These are phyloP conservation scores for Penstemon newberryi DNA, from an alignment of 257 asterid genomes.

Conservation along the genomic window DNA sequence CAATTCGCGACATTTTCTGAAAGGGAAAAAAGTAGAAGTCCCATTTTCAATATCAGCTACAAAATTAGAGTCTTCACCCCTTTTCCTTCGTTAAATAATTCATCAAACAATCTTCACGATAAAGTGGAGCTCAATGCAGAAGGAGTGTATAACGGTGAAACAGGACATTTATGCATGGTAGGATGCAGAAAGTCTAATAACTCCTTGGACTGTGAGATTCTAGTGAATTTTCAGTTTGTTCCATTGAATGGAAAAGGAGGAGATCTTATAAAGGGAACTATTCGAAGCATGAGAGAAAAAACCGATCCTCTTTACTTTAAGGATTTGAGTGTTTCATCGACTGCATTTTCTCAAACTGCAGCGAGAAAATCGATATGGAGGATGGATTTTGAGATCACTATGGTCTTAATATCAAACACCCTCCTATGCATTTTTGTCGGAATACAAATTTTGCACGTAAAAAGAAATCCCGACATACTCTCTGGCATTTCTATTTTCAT, in stretches of 20 bases:
- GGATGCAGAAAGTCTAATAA: conserved; percentile 51
- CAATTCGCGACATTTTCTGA: not conserved
- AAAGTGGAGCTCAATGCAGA: conserved; percentile 48
- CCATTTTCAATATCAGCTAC: conserved; percentile 52
- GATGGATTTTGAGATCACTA: conserved; percentile 66
- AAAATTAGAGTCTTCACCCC: conserved; percentile 28
- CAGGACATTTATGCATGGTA: conserved; percentile 66
- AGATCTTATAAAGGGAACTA: conserved; percentile 37
- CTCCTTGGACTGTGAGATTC: conserved; percentile 54
- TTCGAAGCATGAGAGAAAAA: conserved; percentile 46
- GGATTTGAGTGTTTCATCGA: conserved; percentile 35
- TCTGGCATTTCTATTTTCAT: conserved; percentile 49
- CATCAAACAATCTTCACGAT: conserved; percentile 9
- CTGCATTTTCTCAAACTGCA: conserved; percentile 17
- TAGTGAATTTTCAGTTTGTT: conserved; percentile 43
- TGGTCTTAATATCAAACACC: conserved; percentile 61
- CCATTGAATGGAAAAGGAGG: conserved; percentile 27
- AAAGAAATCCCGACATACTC: conserved; percentile 43
- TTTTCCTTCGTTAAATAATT: conserved; percentile 20
- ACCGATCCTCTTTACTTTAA: conserved; percentile 49
- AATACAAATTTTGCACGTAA: conserved; percentile 55
- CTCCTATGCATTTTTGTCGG: conserved; percentile 47
- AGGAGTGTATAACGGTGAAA: conserved; percentile 51
- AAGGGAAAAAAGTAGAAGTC: conserved; percentile 6
- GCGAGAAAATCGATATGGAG: conserved; percentile 52